Evolutionary conservation across 129 eudicot genomes (phyloP).

Genomic region (Arctium lappa): DNA sequence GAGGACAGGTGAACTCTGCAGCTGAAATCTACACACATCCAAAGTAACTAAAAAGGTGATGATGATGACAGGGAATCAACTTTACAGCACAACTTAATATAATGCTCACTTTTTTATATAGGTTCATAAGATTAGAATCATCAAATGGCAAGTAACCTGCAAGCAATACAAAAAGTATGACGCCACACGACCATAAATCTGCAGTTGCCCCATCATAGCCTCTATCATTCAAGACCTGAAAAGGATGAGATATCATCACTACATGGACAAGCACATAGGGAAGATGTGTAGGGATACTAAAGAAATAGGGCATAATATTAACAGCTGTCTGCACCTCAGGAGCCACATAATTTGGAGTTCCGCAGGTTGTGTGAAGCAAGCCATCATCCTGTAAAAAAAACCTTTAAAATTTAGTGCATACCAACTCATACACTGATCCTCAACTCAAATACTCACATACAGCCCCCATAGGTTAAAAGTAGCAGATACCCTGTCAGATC

Average conservation of each 20-base stretch:
- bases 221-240: slow-evolving; percentile 77
- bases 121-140: slow-evolving; percentile 94
- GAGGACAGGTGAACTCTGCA: slow-evolving; percentile 95
- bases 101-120: slow-evolving; percentile 89
- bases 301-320: slow-evolving; percentile 9
- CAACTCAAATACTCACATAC: background rate
- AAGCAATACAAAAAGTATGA: slow-evolving; percentile 92
- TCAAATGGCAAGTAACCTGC: slow-evolving; percentile 99
- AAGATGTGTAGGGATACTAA: background rate
- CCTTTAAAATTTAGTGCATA: background rate
- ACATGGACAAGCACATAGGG: background rate
- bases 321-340: slow-evolving; percentile 56
- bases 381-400: slow-evolving; percentile 63
- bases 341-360: slow-evolving; percentile 90
- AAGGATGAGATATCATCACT: background rate
- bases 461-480: background rate
- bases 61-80: background rate
- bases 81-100: background rate
- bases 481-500: slow-evolving; percentile 18
- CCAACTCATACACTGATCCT: background rate
- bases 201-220: slow-evolving; percentile 99
- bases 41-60: slow-evolving; percentile 9
- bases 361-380: slow-evolving; percentile 84
- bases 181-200: slow-evolving; percentile 99
- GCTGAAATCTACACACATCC: slow-evolving; percentile 59